Evolutionary conservation across 139 green algal genomes (phyloP).

Genomic region (Chlamydomonas schloesseri): DNA sequence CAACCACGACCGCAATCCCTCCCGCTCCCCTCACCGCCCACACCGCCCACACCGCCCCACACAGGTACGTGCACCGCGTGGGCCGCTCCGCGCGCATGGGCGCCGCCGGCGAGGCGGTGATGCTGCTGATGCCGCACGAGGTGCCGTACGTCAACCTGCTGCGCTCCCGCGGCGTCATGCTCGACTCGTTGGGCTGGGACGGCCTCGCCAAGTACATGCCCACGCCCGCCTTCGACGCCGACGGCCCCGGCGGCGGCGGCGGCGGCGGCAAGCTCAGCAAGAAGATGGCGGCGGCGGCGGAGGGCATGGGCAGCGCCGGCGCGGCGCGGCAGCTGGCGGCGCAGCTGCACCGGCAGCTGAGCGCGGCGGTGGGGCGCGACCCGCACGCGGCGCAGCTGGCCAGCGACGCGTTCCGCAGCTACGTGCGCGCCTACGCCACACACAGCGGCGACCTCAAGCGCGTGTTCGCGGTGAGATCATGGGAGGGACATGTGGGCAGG

Average conservation of each 20-base stretch:
- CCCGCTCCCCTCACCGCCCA: too few relatives aligned
- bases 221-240: not conserved
- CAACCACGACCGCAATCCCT: not conserved
- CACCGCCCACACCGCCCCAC: not conserved
- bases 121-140: constrained; percentile 92
- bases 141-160: constrained; percentile 84
- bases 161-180: constrained; percentile 55
- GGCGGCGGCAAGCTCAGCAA: not conserved
- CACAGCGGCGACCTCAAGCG: constrained; percentile 66
- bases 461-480: constrained; percentile 65
- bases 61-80: constrained; percentile 85
- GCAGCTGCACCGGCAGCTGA: constrained; percentile 9
- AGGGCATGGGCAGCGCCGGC: not conserved
- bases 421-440: constrained; percentile 88
- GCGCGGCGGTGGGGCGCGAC: constrained; percentile 8
- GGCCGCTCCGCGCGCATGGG: constrained; percentile 93
- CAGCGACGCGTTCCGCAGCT: constrained; percentile 87
- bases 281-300: constrained; percentile 8
- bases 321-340: constrained; percentile 25
- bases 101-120: constrained; percentile 79
- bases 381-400: constrained; percentile 16
- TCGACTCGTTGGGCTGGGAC: constrained; percentile 45
- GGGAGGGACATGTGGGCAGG: too few relatives aligned
- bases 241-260: not conserved
- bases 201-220: constrained; percentile 34